Evolutionary conservation across 257 asterid genomes (phyloP).

Genomic region (Handroanthus guayacan): DNA sequence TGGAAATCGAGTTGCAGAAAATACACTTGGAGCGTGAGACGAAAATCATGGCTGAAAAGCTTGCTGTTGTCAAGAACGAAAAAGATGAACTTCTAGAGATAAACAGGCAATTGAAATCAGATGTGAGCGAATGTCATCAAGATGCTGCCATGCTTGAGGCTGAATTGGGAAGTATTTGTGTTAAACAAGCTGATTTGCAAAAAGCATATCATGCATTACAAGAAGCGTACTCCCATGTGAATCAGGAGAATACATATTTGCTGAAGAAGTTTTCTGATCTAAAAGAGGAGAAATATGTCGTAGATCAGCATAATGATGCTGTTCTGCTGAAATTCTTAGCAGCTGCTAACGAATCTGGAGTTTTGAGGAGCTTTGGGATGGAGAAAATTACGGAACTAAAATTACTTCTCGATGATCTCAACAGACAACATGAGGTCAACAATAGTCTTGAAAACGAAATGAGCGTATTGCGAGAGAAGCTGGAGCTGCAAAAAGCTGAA

Average conservation of each 20-base stretch:
- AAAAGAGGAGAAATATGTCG: conserved; percentile 58
- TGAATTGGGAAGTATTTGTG: conserved; percentile 54
- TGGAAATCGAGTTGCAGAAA: conserved; percentile 69
- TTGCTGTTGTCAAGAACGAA: conserved; percentile 54
- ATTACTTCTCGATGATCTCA: conserved; percentile 57
- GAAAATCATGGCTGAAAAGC: conserved; percentile 54
- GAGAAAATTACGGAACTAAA: conserved; percentile 63
- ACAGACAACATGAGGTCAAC: conserved; percentile 52
- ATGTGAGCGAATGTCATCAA: conserved; percentile 48
- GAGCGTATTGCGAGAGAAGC: conserved; percentile 49
- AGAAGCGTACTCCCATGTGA: conserved; percentile 50
- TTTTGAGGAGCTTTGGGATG: conserved; percentile 50
- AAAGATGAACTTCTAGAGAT: conserved; percentile 61
- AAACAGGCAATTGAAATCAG: conserved; percentile 60
- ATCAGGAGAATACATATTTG: conserved; percentile 63
- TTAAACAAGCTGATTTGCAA: conserved; percentile 56
- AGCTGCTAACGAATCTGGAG: conserved; percentile 50
- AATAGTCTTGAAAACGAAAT: conserved; percentile 57
- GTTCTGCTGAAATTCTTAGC: conserved; percentile 61
- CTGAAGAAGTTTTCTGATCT: conserved; percentile 59
- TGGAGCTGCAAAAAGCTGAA: conserved; percentile 68
- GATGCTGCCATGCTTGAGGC: conserved; percentile 53
- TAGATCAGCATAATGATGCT: conserved; percentile 60
- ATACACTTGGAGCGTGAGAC: conserved; percentile 59
- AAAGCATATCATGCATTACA: conserved; percentile 56